These are phyloP conservation scores for Paxillus ammoniavirescens DNA, from an alignment of 768 basidiomycete species.

Conservation along the genomic window DNA sequence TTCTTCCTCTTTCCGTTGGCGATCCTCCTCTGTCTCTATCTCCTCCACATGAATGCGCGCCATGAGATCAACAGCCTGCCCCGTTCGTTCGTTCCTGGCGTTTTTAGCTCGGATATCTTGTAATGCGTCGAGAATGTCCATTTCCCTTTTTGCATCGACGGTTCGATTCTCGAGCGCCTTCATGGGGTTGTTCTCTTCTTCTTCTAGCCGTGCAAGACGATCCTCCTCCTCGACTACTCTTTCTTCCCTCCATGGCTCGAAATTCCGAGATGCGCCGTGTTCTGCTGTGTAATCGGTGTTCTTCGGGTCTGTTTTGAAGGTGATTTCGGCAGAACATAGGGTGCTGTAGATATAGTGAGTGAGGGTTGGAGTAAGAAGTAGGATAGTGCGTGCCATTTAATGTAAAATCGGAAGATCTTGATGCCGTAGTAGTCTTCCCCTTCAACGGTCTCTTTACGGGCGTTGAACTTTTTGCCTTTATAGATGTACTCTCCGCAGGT, in stretches of 20 bases:
- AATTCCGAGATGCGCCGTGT: slow-evolving; percentile 96
- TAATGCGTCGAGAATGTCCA: slow-evolving; percentile 96
- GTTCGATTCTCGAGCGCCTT: slow-evolving; percentile 93
- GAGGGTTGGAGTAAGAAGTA: background rate
- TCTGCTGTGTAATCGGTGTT: slow-evolving; percentile 93
- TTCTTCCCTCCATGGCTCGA: slow-evolving; percentile 95
- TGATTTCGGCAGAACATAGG: slow-evolving; percentile 95
- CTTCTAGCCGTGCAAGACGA: slow-evolving; percentile 78
- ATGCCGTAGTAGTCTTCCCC: slow-evolving; percentile 98
- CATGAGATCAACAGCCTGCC: slow-evolving; percentile 67
- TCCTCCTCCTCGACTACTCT: slow-evolving; percentile 78
- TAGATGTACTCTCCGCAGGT: slow-evolving; percentile 99
- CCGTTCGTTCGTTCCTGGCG: slow-evolving; percentile 84
- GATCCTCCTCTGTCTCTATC: slow-evolving; percentile 75
- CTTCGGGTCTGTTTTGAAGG: slow-evolving; percentile 99
- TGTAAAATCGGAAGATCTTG: slow-evolving; percentile 93
- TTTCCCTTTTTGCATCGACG: slow-evolving; percentile 90
- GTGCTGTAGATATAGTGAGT: slow-evolving; percentile 53
- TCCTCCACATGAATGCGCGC: slow-evolving; percentile 65
- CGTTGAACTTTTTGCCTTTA: slow-evolving; percentile 99
- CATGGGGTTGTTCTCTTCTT: slow-evolving; percentile 97
- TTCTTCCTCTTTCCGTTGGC: slow-evolving; percentile 64
- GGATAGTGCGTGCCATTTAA: slow-evolving; percentile 66
- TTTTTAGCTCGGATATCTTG: slow-evolving; percentile 89
- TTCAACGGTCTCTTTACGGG: slow-evolving; percentile 95